phyloP scores from a whole-genome alignment of 2,329 filamentous ascomycete genomes.

The Cryphonectria japonica region DNA sequence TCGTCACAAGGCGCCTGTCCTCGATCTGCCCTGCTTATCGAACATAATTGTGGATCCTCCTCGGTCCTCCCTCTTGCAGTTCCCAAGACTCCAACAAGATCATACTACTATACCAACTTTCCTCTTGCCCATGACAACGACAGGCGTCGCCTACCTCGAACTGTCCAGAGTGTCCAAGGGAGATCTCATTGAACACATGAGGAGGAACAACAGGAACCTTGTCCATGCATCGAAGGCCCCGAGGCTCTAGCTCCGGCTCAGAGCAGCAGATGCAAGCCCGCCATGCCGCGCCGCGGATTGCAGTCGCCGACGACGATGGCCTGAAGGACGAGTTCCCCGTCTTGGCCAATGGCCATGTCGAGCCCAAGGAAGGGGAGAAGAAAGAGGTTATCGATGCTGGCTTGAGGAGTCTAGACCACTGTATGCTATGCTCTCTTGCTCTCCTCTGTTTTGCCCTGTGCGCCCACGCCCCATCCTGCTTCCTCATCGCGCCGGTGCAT shows the following conservation, averaged over 20 bases:
- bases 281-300: slow-evolving; percentile 22
- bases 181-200: slow-evolving; percentile 19
- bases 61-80: not conserved
- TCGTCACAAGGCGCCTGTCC: not conserved
- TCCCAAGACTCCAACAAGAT: not conserved
- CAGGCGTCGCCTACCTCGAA: too few species aligned
- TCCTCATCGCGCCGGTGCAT: not conserved
- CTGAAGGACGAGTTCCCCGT: slow-evolving; percentile 41
- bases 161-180: slow-evolving; percentile 3
- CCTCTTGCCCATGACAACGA: not conserved
- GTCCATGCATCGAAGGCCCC: slow-evolving; percentile 35
- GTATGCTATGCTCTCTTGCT: slow-evolving; percentile 48
- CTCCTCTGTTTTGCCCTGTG: not conserved
- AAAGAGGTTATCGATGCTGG: slow-evolving; percentile 68
- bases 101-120: not conserved
- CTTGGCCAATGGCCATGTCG: slow-evolving; percentile 20
- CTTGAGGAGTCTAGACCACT: slow-evolving; percentile 78
- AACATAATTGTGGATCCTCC: slow-evolving; percentile 4
- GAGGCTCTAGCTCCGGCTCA: slow-evolving; percentile 38
- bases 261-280: slow-evolving; percentile 28
- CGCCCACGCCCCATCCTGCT: slow-evolving; percentile 11
- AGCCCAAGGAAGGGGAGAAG: slow-evolving; percentile 28
- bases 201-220: slow-evolving; percentile 21
- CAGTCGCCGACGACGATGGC: slow-evolving; percentile 27
- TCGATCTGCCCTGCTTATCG: slow-evolving; percentile 1